These are phyloP conservation scores for Zygnema cylindricum DNA, from an alignment of 139 green algal genomes.

Conservation along the genomic window DNA sequence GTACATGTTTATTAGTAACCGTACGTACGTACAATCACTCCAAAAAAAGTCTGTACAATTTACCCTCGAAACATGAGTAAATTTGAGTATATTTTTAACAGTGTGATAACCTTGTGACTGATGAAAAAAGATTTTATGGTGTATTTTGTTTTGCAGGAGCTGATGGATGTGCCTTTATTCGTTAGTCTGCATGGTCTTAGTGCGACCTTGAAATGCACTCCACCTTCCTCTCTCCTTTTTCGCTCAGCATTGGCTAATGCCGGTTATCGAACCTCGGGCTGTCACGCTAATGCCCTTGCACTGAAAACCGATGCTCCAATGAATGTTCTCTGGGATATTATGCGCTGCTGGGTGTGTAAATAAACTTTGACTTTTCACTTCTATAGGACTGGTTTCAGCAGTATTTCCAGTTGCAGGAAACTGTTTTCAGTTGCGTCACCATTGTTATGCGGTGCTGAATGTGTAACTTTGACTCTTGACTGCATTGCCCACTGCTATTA, in stretches of 20 bases:
- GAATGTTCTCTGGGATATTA: slow-evolving; percentile 82
- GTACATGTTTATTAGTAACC: too few relatives aligned
- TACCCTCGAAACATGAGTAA: neutral
- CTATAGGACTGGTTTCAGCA: too few relatives aligned
- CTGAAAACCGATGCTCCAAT: slow-evolving; percentile 94
- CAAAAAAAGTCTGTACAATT: slow-evolving; percentile 25
- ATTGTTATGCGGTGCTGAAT: too few relatives aligned
- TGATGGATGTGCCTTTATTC: slow-evolving; percentile 65
- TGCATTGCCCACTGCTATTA: too few relatives aligned
- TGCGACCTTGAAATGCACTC: slow-evolving; percentile 76
- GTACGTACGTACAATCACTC: too few relatives aligned
- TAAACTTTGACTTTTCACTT: slow-evolving; percentile 7
- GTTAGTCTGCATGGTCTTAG: slow-evolving; percentile 81
- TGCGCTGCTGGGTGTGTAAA: slow-evolving; percentile 80
- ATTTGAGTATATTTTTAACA: too few relatives aligned
- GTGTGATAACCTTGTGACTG: too few relatives aligned
- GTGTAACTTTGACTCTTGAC: too few relatives aligned
- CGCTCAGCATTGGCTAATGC: slow-evolving; percentile 86
- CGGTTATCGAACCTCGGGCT: slow-evolving; percentile 77
- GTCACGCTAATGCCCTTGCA: slow-evolving; percentile 86
- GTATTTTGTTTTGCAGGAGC: slow-evolving; percentile 48
- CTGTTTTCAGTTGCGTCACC: too few relatives aligned
- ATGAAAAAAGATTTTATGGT: neutral
- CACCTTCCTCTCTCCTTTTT: slow-evolving; percentile 75
- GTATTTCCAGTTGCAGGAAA: too few relatives aligned